Percentiles rank a stretch among this genome's conserved stretches.
These are phyloP conservation scores for Elsinoe arachidis DNA, from an alignment of 2,329 filamentous ascomycete species.

Conservation along the genomic window DNA sequence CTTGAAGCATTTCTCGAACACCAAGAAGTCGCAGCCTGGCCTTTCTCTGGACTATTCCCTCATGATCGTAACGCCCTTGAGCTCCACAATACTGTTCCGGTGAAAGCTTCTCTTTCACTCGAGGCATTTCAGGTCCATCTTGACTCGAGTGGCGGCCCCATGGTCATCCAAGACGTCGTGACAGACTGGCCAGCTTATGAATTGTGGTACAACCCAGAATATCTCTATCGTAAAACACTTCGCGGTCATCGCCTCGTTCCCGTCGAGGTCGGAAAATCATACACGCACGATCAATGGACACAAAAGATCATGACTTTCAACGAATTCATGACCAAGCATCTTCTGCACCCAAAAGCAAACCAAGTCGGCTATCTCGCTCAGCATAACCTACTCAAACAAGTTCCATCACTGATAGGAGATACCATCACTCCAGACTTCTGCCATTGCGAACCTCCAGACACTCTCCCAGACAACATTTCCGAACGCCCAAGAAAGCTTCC, in stretches of 20 bases:
- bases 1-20: conserved; percentile 30
- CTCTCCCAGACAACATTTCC: conserved; percentile 68
- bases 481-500: conserved; percentile 40
- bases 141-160: conserved; percentile 35
- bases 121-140: conserved; percentile 25
- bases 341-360: conserved; percentile 32
- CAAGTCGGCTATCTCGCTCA: conserved; percentile 77
- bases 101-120: conserved; percentile 16
- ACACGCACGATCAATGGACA: conserved; percentile 76
- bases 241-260: conserved; percentile 72
- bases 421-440: conserved; percentile 77
- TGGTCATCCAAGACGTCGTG: conserved; percentile 61
- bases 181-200: conserved; percentile 66
- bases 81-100: conserved; percentile 2
- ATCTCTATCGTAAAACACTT: conserved; percentile 67
- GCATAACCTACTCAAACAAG: conserved; percentile 75
- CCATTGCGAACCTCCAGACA: conserved; percentile 56
- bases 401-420: conserved; percentile 67
- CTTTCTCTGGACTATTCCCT: neutral
- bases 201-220: conserved; percentile 64
- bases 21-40: neutral
- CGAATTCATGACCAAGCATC: conserved; percentile 57
- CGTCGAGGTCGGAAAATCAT: conserved; percentile 72
- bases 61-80: neutral
- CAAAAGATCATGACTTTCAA: conserved; percentile 71